Conservation (phyloP, 2,329 filamentous ascomycete genomes). For the Emergomyces orientalis region DNA sequence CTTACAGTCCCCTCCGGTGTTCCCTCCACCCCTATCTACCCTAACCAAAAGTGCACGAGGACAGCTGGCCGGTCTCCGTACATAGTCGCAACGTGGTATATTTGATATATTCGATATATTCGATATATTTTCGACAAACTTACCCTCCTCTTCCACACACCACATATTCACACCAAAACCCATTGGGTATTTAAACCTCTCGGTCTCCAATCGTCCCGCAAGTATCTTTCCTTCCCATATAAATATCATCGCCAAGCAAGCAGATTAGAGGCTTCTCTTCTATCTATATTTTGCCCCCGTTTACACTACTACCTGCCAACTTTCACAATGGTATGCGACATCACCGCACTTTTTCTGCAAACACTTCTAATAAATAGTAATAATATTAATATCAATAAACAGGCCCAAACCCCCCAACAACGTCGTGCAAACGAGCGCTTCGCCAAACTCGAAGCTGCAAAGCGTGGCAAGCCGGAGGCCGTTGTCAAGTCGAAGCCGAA, state of each 20-base stretch:
- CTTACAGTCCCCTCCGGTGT: too few relatives aligned
- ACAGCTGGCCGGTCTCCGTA: conserved; percentile 5
- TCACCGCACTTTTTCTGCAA: not conserved
- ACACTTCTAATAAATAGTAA: not conserved
- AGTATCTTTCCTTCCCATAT: not conserved
- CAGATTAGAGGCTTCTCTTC: not conserved
- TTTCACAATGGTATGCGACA: conserved; percentile 3
- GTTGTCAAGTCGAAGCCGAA: conserved; percentile 41
- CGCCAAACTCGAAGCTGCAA: conserved; percentile 49
- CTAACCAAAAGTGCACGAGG: not conserved
- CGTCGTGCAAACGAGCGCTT: conserved; percentile 54
- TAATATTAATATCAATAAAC: not conserved
- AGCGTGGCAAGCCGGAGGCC: conserved; percentile 47
- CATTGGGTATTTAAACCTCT: not conserved
- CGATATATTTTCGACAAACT: not conserved
- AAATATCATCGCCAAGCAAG: not conserved
- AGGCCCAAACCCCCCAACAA: conserved; percentile 59
- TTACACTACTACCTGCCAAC: not conserved
- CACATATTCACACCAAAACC: not conserved
- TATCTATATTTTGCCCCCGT: too few relatives aligned
- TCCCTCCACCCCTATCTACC: too few relatives aligned
- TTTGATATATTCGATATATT: not conserved
- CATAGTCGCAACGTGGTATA: conserved; percentile 4
- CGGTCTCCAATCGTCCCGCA: not conserved
- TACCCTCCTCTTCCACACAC: not conserved